These are phyloP conservation scores for Stagonosporopsis vannaccii DNA, from an alignment of 2,329 filamentous ascomycete genomes.

Conservation along the genomic window DNA sequence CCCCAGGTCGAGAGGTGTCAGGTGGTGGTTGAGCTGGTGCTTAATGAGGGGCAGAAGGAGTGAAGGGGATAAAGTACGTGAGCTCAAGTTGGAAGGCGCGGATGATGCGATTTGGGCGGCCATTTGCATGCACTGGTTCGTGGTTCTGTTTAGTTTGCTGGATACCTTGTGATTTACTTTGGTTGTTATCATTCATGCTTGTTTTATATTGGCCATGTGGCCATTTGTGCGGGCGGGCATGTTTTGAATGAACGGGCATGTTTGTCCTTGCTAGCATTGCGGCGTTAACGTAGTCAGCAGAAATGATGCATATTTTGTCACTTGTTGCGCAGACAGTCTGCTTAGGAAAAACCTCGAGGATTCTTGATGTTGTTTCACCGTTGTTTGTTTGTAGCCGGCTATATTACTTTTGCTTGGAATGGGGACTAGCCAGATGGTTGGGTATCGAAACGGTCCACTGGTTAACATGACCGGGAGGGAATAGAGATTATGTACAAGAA, in stretches of 20 bases:
- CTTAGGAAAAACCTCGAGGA: background rate
- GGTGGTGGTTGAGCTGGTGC: conserved; percentile 87
- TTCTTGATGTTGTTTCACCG: background rate
- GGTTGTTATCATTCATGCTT: background rate
- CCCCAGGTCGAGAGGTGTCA: conserved; percentile 84
- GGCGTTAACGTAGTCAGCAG: background rate
- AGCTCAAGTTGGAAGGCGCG: background rate
- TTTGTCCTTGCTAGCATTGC: background rate
- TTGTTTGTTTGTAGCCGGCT: background rate
- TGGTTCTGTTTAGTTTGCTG: conserved; percentile 7
- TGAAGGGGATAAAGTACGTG: conserved; percentile 17
- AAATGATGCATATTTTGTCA: background rate
- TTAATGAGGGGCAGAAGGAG: conserved; percentile 84
- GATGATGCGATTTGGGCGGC: background rate
- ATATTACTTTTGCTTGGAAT: background rate
- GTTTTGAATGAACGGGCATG: background rate
- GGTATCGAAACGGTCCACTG: conserved; percentile 5
- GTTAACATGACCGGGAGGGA: background rate
- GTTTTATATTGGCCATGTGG: background rate
- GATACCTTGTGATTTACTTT: conserved; percentile 15
- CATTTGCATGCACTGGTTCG: conserved; percentile 4
- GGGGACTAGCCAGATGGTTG: background rate
- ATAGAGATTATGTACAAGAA: background rate
- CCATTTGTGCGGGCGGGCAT: conserved; percentile 1
- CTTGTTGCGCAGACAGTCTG: background rate